Conservation (phyloP, 352 stramenopile genomes). For the Albugo laibachii region DNA sequence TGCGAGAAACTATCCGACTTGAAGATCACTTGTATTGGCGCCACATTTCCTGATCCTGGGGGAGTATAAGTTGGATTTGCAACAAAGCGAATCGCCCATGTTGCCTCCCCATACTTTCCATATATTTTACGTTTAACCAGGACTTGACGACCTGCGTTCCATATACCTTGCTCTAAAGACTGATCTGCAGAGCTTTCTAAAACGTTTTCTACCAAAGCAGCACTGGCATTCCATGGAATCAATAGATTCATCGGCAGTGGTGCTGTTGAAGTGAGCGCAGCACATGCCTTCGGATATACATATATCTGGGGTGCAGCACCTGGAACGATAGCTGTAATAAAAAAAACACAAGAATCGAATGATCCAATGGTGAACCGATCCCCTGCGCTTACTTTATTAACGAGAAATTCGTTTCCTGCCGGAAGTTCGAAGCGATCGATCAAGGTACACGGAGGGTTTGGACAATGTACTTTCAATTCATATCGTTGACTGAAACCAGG, state of each 20-base stretch:
- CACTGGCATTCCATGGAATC: slow-evolving; percentile 51
- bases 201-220: slow-evolving; percentile 19
- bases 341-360: slow-evolving; percentile 34
- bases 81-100: slow-evolving; percentile 88
- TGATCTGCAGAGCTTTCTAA: slow-evolving; percentile 33
- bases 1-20: slow-evolving; percentile 2
- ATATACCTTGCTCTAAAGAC: slow-evolving; percentile 15
- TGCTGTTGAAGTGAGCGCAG: slow-evolving; percentile 5
- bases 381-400: slow-evolving; percentile 12
- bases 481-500: slow-evolving; percentile 27
- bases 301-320: no score
- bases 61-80: slow-evolving; percentile 79
- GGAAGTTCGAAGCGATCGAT: slow-evolving; percentile 17
- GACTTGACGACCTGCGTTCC: slow-evolving; percentile 44
- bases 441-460: slow-evolving; percentile 8
- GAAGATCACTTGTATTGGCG: slow-evolving; percentile 29
- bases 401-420: slow-evolving; percentile 12
- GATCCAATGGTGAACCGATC: slow-evolving; percentile 36
- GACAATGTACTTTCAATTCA: slow-evolving; percentile 15
- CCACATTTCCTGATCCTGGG: slow-evolving; percentile 80
- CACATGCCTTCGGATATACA: slow-evolving; percentile 9
- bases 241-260: slow-evolving; percentile 12
- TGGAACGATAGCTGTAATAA: slow-evolving; percentile 14
- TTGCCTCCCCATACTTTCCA: slow-evolving; percentile 88
- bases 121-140: slow-evolving; percentile 77